A percentile compares a stretch with the other conserved stretches of the same genome.
These are phyloP conservation scores for Casuarina glauca DNA, from an alignment of 306 rosid genomes.

Conservation along the genomic window DNA sequence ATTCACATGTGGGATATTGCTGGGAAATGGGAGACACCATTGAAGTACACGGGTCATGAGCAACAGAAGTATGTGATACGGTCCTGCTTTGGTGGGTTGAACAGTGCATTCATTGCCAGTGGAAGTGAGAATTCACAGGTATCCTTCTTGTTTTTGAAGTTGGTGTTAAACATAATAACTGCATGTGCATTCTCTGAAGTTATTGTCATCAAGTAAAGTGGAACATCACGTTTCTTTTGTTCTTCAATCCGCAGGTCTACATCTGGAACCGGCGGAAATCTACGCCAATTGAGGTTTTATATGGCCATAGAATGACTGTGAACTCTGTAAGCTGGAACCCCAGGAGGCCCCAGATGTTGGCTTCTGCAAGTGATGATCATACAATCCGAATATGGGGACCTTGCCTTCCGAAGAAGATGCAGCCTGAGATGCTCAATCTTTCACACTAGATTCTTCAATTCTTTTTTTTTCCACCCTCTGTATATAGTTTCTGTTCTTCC, in stretches of 20 bases:
- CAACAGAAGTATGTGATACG: slow-evolving; percentile 83
- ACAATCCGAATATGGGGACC: slow-evolving; percentile 93
- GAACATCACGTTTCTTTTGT: slow-evolving; percentile 5
- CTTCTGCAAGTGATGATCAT: slow-evolving; percentile 86
- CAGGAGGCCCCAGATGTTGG: slow-evolving; percentile 76
- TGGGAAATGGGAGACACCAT: slow-evolving; percentile 63
- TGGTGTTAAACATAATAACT: not conserved
- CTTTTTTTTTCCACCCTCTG: slow-evolving; percentile 30
- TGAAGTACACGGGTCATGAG: slow-evolving; percentile 54
- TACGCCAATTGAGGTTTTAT: slow-evolving; percentile 69
- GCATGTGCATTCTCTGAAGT: not conserved
- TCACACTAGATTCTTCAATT: slow-evolving; percentile 12
- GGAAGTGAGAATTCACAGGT: slow-evolving; percentile 93
- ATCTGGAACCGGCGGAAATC: slow-evolving; percentile 69
- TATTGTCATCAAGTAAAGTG: not conserved
- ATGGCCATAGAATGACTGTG: slow-evolving; percentile 76
- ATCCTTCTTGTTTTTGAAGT: slow-evolving; percentile 16
- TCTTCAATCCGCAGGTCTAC: slow-evolving; percentile 60
- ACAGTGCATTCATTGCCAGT: slow-evolving; percentile 76
- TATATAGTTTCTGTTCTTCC: slow-evolving; percentile 26
- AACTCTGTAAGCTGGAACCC: slow-evolving; percentile 97
- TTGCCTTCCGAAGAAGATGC: slow-evolving; percentile 27
- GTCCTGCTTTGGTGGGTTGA: slow-evolving; percentile 84
- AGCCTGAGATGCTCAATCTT: slow-evolving; percentile 38
- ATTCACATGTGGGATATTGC: slow-evolving; percentile 93